Conservation (phyloP, 2,329 filamentous ascomycete genomes). For the Aspergillus alliaceus region DNA sequence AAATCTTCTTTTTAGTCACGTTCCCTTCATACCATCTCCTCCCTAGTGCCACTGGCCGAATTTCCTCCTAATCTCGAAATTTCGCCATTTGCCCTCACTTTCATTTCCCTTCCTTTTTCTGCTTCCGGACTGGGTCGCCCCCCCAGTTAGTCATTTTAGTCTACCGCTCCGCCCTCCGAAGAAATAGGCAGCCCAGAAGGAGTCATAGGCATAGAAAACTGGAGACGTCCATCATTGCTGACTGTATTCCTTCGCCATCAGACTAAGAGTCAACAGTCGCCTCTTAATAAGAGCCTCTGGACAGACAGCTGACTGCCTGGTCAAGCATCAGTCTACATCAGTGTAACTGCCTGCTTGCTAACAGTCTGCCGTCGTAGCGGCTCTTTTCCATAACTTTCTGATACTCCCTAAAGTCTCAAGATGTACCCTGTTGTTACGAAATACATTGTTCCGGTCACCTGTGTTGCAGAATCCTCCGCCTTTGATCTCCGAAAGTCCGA, state of each 20-base stretch:
- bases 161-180: conserved; percentile 14
- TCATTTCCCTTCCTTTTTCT: neutral
- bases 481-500: conserved; percentile 32
- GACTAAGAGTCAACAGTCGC: conserved; percentile 14
- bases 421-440: conserved; percentile 40
- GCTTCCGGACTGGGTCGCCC: conserved; percentile 11
- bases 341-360: conserved; percentile 34
- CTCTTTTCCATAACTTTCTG: conserved; percentile 25
- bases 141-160: conserved; percentile 10
- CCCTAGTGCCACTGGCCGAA: neutral
- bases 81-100: conserved; percentile 1
- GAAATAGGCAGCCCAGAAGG: conserved; percentile 13
- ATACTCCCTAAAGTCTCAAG: conserved; percentile 29
- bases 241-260: conserved; percentile 14
- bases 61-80: neutral
- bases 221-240: conserved; percentile 1
- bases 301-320: conserved; percentile 29
- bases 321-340: conserved; percentile 21
- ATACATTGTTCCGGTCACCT: conserved; percentile 38
- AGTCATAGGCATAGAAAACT: conserved; percentile 6
- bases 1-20: neutral
- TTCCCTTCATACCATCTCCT: neutral
- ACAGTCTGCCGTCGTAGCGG: conserved; percentile 31
- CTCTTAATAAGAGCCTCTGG: conserved; percentile 12
- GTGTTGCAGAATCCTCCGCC: conserved; percentile 32